These are phyloP conservation scores for Maudiozyma turicensis DNA, from an alignment of 805 yeast genomes.

Conservation along the genomic window DNA sequence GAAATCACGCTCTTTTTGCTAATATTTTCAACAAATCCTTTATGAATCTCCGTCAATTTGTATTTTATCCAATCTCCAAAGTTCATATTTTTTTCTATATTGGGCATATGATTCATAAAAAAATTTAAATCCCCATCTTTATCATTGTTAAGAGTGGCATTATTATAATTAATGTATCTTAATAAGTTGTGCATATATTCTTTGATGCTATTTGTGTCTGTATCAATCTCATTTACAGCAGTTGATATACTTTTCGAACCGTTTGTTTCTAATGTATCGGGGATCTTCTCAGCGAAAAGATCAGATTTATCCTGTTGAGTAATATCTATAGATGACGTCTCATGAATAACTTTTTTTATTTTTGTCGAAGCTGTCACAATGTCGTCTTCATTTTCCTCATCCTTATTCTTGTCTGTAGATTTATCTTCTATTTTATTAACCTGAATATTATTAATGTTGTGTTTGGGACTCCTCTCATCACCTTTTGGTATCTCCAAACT, in stretches of 20 bases:
- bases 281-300: too few species aligned
- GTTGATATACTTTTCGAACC: neutral
- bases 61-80: constrained; percentile 60
- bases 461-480: too few species aligned
- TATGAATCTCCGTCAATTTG: constrained; percentile 3
- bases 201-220: constrained; percentile 11
- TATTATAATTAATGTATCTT: constrained; percentile 19
- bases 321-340: too few species aligned
- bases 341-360: too few species aligned
- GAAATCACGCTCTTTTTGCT: neutral
- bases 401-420: too few species aligned
- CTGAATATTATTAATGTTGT: too few species aligned
- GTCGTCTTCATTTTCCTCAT: too few species aligned
- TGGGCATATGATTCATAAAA: constrained; percentile 62
- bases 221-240: constrained; percentile 4
- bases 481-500: too few species aligned
- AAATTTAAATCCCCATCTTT: constrained; percentile 53
- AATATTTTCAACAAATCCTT: neutral
- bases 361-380: too few species aligned
- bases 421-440: too few species aligned
- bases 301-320: too few species aligned
- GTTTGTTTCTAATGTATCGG: too few species aligned
- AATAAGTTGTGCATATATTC: constrained; percentile 21
- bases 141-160: constrained; percentile 37
- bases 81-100: constrained; percentile 56